Base-by-base conservation (phyloP, 192 early-diverging fungal genomes). In the Backusella mclennaniae region DNA sequence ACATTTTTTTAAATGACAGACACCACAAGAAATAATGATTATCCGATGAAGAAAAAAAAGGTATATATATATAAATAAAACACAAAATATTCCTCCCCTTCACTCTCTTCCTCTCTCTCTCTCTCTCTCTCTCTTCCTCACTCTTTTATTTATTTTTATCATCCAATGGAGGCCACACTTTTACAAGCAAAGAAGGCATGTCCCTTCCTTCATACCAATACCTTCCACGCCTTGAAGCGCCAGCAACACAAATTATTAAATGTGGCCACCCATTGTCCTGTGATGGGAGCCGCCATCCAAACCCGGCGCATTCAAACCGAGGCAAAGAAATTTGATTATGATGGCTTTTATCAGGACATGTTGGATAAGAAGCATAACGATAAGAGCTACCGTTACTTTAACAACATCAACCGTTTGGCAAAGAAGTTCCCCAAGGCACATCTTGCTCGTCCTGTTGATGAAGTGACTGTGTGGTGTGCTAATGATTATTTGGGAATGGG, bases 401-500 rank as follows among this genome's bases (percentile, higher is more conserved):
- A 99, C 92, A 99, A 99, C 89, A 98, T 99, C 89, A 99, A 99
- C 84, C 93, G 97, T 52, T 87, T 99, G 38, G 96, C 97, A 3
- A 85, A 93, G 80, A 85, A 89, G 75, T 99, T 93, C 81, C 97
- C 97, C 46, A 90, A 86, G 73, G 97, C 97, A 23, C 97, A 99
- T 85, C 98, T 96, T 41, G 90, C 90, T 23, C 92, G 89, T 56
- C 77, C 86, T 52, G 87, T 90, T 63, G 95, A 97, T 77, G 89
- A 95, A 77, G 97, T 99, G 63, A 96, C 95, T 21, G 97, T 99
- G 53, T 99, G 97, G 97, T 99, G 97, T 85, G 92, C 94, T 78
- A 99, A 99, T 90, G 97, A 99, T 85, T 99, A 99, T 80, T 90
- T 99, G 74, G 97, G 96, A 49, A 97, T 98, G 94, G 91, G 91